phyloP scores from a whole-genome alignment of 176 grass and related monocot genomes.

The Juncus effusus region DNA sequence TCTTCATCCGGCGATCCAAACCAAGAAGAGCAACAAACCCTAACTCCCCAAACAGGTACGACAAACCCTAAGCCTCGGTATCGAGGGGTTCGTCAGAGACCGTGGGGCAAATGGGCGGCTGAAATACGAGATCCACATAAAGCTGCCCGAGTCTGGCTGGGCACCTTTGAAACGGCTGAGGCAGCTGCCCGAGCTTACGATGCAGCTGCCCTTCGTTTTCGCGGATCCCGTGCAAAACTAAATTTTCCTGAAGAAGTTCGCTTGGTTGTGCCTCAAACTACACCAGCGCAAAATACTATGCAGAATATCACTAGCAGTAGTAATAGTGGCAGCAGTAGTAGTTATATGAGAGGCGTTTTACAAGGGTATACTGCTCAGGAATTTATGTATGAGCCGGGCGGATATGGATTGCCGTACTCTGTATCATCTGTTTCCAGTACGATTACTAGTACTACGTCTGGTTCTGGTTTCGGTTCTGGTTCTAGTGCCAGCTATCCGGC shows the following conservation, averaged over 20 bases:
- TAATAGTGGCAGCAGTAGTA: not conserved
- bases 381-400: not conserved
- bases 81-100: constrained; percentile 90
- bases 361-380: constrained; percentile 10
- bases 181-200: constrained; percentile 93
- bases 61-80: constrained; percentile 40
- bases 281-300: not conserved
- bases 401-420: constrained; percentile 16
- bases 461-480: constrained; percentile 9
- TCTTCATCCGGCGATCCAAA: constrained; percentile 3
- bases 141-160: constrained; percentile 96
- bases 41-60: constrained; percentile 9
- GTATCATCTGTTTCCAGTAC: constrained; percentile 21
- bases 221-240: constrained; percentile 90
- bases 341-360: constrained; percentile 2
- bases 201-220: constrained; percentile 83
- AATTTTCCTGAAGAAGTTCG: constrained; percentile 95
- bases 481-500: constrained; percentile 5
- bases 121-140: constrained; percentile 98
- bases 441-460: constrained; percentile 13
- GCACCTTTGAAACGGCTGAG: constrained; percentile 97
- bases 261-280: constrained; percentile 33
- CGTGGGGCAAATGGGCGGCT: constrained; percentile 99
- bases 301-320: constrained; percentile 11
- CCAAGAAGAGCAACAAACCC: constrained; percentile 7